phyloP scores from a whole-genome alignment of 2,329 filamentous ascomycete species.

The Xylaria sp. region DNA sequence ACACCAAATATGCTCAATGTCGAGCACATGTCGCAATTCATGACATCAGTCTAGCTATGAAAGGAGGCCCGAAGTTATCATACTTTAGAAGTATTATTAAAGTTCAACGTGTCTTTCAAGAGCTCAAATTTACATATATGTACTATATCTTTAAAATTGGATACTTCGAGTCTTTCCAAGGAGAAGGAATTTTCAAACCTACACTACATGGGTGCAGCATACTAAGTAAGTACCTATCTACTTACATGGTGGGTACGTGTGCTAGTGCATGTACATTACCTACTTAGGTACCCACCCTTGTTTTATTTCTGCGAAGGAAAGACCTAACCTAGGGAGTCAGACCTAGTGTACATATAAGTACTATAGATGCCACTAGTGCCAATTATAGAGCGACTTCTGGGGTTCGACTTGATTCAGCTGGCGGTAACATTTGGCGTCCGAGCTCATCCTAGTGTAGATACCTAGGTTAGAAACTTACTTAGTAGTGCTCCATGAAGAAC shows the following conservation, averaged over 20 bases:
- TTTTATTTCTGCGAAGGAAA: neutral
- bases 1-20: neutral
- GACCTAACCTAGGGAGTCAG: neutral
- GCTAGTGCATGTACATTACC: neutral
- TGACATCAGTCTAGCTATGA: neutral
- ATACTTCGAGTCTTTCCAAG: neutral
- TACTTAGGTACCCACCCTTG: neutral
- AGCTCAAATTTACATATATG: slow-evolving; percentile 1
- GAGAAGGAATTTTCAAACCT: neutral
- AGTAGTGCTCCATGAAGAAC: neutral
- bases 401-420: slow-evolving; percentile 5
- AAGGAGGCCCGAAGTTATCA: neutral
- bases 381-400: slow-evolving; percentile 20
- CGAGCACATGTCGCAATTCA: neutral
- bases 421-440: neutral
- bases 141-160: neutral
- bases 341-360: neutral
- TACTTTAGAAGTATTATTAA: neutral
- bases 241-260: neutral
- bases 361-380: slow-evolving; percentile 20
- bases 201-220: neutral
- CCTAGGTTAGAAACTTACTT: no score
- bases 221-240: neutral
- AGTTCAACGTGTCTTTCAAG: neutral
- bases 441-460: no score